A percentile compares a stretch with the other conserved stretches of the same genome.
Conservation (phyloP, 2,329 filamentous ascomycete species). For the Chrysoporthe puriensis region DNA sequence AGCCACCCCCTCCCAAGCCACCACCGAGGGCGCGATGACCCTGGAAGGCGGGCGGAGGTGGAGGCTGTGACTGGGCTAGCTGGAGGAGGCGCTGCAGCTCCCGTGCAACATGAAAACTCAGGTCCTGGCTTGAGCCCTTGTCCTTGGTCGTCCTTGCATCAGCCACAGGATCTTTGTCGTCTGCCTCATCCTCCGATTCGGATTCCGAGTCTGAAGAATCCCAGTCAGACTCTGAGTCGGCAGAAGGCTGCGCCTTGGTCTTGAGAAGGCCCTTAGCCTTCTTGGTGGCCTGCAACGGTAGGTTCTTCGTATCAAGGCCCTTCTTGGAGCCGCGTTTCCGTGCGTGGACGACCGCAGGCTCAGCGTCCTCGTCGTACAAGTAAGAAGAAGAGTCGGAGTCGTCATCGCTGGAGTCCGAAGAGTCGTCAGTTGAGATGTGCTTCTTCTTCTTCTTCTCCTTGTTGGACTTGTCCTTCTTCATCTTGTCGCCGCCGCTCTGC, state of each 20-base stretch:
- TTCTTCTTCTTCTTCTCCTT: constrained; percentile 19
- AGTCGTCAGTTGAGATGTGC: constrained; percentile 6
- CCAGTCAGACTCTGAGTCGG: constrained; percentile 5
- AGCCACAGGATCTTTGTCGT: neutral
- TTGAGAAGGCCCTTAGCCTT: neutral
- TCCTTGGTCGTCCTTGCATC: constrained; percentile 1
- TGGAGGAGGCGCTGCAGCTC: constrained; percentile 17
- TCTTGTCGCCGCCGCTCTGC: neutral
- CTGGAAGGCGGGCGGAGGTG: constrained; percentile 1
- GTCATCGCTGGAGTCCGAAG: constrained; percentile 13
- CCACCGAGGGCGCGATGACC: neutral
- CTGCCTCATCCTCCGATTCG: neutral
- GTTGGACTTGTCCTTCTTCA: constrained; percentile 13
- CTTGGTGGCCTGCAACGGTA: neutral
- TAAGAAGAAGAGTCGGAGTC: neutral
- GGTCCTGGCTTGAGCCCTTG: neutral
- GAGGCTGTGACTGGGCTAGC: constrained; percentile 10
- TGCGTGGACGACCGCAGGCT: neutral
- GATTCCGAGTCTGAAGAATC: constrained; percentile 6
- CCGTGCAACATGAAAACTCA: neutral
- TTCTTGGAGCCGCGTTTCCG: constrained; percentile 11
- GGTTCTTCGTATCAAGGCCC: neutral
- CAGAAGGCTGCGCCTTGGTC: neutral
- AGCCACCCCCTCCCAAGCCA: constrained; percentile 2
- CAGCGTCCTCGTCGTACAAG: neutral